phyloP scores from a whole-genome alignment of 2,329 filamentous ascomycete species.

The Fusarium keratoplasticum region DNA sequence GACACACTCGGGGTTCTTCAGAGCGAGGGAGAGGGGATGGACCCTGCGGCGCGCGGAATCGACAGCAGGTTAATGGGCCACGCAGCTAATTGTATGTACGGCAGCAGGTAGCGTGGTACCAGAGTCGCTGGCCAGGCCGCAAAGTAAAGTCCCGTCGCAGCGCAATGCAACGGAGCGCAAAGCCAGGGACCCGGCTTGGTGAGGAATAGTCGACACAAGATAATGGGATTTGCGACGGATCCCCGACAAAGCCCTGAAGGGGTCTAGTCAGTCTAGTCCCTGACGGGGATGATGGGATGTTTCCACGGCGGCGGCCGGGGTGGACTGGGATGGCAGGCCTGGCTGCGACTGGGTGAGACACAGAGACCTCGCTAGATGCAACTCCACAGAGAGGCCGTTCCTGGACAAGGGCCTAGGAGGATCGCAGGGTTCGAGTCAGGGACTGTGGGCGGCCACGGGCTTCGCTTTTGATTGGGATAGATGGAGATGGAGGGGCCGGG shows the following conservation, averaged over 20 bases:
- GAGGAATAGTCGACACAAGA: slow-evolving; percentile 3
- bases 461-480: slow-evolving; percentile 28
- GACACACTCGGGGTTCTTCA: neutral
- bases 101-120: neutral
- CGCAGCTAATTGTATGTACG: neutral
- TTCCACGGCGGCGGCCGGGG: slow-evolving; percentile 37
- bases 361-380: slow-evolving; percentile 19
- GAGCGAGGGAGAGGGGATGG: neutral
- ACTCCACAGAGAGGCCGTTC: slow-evolving; percentile 42
- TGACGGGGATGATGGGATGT: slow-evolving; percentile 38
- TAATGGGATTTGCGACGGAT: slow-evolving; percentile 38
- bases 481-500: slow-evolving; percentile 7
- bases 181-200: neutral
- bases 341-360: slow-evolving; percentile 31
- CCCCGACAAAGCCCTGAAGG: slow-evolving; percentile 23
- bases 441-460: slow-evolving; percentile 32
- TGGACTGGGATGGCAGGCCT: slow-evolving; percentile 28
- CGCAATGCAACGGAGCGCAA: slow-evolving; percentile 1
- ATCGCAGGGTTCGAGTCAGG: slow-evolving; percentile 44
- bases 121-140: slow-evolving; percentile 2
- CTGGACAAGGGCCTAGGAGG: slow-evolving; percentile 36
- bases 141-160: slow-evolving; percentile 11
- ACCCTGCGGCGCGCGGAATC: slow-evolving; percentile 25
- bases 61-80: neutral
- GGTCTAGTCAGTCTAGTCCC: slow-evolving; percentile 38